phyloP scores from a whole-genome alignment of 768 basidiomycete genomes.

The Scleroderma citrinum region DNA sequence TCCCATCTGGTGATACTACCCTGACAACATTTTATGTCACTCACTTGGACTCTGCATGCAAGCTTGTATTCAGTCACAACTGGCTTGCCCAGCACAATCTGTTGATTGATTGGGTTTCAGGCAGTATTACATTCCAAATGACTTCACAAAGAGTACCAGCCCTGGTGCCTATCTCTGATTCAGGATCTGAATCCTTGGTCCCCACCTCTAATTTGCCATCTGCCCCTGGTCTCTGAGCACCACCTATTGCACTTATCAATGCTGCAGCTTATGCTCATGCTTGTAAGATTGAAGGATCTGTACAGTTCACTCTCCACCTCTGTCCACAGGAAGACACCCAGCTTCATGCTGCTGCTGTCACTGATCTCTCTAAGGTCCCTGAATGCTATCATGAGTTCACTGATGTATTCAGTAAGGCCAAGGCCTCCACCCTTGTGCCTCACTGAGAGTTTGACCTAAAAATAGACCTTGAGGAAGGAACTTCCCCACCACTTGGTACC shows the following conservation, averaged over 20 bases:
- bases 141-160: background rate
- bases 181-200: background rate
- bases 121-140: background rate
- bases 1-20: slow-evolving; percentile 1
- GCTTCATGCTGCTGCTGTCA: background rate
- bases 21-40: slow-evolving; percentile 3
- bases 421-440: background rate
- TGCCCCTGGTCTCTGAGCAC: background rate
- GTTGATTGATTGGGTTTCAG: background rate
- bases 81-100: background rate
- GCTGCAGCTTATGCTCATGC: background rate
- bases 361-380: background rate
- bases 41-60: slow-evolving; percentile 2
- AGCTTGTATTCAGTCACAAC: background rate
- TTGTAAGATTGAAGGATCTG: background rate
- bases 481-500: background rate
- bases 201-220: background rate
- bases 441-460: background rate
- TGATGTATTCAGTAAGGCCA: slow-evolving; percentile 11
- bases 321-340: background rate
- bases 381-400: slow-evolving; percentile 12
- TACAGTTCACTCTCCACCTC: background rate
- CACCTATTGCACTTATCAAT: background rate
- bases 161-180: background rate
- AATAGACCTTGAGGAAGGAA: background rate